Evolutionary conservation across 169 alveolate genomes (phyloP).

Genomic region (Plasmodium yoelii): DNA sequence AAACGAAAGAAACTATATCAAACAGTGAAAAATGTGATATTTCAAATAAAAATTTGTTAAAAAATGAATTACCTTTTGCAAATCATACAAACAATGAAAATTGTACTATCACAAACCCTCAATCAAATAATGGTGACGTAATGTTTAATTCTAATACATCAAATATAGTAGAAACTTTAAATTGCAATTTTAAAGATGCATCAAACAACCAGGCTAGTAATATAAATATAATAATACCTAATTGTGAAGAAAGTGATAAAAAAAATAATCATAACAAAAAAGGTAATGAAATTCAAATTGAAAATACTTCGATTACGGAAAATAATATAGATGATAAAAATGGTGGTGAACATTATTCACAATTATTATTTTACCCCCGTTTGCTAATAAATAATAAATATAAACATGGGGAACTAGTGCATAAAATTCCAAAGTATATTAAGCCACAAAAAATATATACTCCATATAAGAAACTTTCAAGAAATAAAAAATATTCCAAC

Average conservation of each 20-base stretch:
- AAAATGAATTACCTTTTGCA: no score
- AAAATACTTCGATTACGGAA: neutral
- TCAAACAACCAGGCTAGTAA: neutral
- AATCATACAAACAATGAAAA: no score
- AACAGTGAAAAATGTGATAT: no score
- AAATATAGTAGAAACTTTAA: neutral
- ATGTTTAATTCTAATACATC: neutral
- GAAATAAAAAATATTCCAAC: conserved; percentile 55
- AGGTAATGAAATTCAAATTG: neutral
- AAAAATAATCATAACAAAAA: neutral
- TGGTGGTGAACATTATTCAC: conserved; percentile 4
- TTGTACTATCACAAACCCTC: no score
- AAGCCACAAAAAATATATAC: conserved; percentile 70
- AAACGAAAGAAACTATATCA: no score
- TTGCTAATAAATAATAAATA: conserved; percentile 49
- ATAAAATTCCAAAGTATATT: conserved; percentile 64
- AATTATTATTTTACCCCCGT: conserved; percentile 22
- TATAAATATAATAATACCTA: neutral
- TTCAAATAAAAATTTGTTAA: no score
- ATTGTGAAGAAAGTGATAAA: neutral
- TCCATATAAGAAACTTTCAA: conserved; percentile 61
- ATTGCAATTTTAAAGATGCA: neutral
- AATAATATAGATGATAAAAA: neutral
- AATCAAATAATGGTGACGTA: no score
- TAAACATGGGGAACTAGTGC: conserved; percentile 71